Evolutionary conservation across 2,329 filamentous ascomycete species (phyloP), one percentile per base, ranked within the genome.

Genomic region (Lecanicillium sp.): DNA sequence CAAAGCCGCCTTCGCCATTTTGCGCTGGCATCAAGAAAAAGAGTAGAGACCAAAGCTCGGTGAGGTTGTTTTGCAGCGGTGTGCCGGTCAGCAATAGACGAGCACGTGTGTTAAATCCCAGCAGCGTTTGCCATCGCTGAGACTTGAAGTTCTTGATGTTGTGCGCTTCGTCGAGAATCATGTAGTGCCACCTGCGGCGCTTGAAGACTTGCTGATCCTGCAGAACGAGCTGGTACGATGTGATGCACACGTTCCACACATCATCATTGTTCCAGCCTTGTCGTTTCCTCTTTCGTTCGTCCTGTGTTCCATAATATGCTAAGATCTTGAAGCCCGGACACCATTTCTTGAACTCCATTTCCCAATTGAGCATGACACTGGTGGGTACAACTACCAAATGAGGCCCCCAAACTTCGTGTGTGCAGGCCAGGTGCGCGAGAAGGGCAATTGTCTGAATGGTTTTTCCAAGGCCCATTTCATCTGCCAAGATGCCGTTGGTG

Each of bases 121-220:
- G 79, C 54, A 98, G 78, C 0, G 90, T 91, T 64, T 97, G 93
- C 90, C 93, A 98, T 54, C 91, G 78, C 64, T 96, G 90, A 2
- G 91, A 96, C 60, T 95, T 90, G 74, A 97, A 98, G 67, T 98
- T 98, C 62, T 98, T 97, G 75, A 98, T 98, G 68, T 98, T 97
- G 71, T 98, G 93, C 0, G 94, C 93, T 69, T 98, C 93, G 58
- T 98, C 93, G 2, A 98, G 79, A 54, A 98, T 90, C 79, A 98
- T 89, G 66, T 97, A 98, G 62, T 97, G 90, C 94, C 94, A 98
- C 45, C 82, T 80, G 27, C 91, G 82, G 53, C 90, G 83, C 63
- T 95, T 93, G 70, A 98, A 94, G 1, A 95, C 89, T 57, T 91
- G 86, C 54, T 93, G 86, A 61, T 98, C 94, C 62, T 95, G 89